Evolutionary conservation across 2,329 filamentous ascomycete genomes (phyloP).

Genomic region (Trichoderma sp.): DNA sequence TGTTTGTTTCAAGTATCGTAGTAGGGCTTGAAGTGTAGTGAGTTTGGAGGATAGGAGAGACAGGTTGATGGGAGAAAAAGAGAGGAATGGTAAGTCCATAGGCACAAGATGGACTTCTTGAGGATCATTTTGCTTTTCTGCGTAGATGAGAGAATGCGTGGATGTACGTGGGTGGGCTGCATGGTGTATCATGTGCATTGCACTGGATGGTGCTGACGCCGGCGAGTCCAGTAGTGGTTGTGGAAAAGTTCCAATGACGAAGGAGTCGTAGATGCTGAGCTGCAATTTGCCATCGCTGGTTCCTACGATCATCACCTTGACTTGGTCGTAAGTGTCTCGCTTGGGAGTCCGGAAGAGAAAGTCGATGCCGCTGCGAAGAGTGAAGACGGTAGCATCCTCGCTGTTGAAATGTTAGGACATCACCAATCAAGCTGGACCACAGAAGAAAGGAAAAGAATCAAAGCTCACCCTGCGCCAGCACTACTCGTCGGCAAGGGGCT

Average conservation of each 20-base stretch:
- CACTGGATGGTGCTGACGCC: conserved; percentile 21
- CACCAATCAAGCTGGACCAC: background rate
- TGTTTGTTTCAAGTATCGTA: conserved; percentile 82
- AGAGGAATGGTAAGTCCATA: conserved; percentile 82
- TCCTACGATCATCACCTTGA: conserved; percentile 78
- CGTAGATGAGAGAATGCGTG: conserved; percentile 74
- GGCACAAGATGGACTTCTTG: conserved; percentile 63
- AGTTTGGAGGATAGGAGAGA: conserved; percentile 85
- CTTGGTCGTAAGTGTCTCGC: conserved; percentile 69
- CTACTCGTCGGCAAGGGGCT: conserved; percentile 67
- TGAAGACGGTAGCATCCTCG: conserved; percentile 67
- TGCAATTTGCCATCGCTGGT: conserved; percentile 73
- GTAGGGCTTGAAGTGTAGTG: conserved; percentile 82
- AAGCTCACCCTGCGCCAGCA: conserved; percentile 63
- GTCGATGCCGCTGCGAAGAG: conserved; percentile 69
- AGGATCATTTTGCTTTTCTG: conserved; percentile 41
- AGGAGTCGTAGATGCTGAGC: conserved; percentile 83
- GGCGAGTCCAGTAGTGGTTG: conserved; percentile 46
- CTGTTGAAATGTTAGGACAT: conserved; percentile 30
- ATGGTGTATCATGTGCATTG: conserved; percentile 56
- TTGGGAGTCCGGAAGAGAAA: conserved; percentile 68
- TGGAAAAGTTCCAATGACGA: conserved; percentile 71
- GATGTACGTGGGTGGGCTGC: conserved; percentile 73
- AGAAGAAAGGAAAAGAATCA: background rate
- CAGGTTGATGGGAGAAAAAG: conserved; percentile 76